These are phyloP conservation scores for Pyrenochaeta sp. DNA, from an alignment of 2,329 filamentous ascomycete genomes.

Conservation along the genomic window DNA sequence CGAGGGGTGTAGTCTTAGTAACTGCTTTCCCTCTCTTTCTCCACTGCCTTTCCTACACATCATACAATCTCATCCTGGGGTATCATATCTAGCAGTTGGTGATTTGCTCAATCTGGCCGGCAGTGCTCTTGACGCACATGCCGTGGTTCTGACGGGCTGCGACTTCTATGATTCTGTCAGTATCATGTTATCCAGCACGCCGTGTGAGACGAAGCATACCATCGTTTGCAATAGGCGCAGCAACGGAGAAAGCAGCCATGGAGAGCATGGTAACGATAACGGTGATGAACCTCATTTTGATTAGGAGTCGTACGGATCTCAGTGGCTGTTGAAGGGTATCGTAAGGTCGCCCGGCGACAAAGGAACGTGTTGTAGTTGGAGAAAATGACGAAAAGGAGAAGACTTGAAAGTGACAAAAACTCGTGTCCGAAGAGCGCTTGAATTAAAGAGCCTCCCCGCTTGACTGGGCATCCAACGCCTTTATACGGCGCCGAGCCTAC, in stretches of 20 bases:
- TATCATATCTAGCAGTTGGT: conserved; percentile 33
- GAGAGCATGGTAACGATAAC: conserved; percentile 44
- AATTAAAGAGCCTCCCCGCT: conserved; percentile 22
- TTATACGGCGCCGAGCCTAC: conserved; percentile 34
- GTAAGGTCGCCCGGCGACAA: conserved; percentile 46
- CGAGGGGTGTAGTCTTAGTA: neutral
- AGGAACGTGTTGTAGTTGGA: conserved; percentile 33
- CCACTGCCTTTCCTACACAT: neutral
- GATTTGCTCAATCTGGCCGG: conserved; percentile 31
- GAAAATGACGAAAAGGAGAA: conserved; percentile 18
- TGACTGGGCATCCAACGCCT: conserved; percentile 22
- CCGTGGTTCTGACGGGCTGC: conserved; percentile 46
- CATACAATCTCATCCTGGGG: neutral
- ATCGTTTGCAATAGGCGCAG: conserved; percentile 38
- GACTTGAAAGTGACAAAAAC: conserved; percentile 21
- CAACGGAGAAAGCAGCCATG: conserved; percentile 45
- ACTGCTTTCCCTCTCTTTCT: neutral
- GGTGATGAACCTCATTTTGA: conserved; percentile 48
- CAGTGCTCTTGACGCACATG: conserved; percentile 42
- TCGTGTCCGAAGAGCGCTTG: conserved; percentile 17
- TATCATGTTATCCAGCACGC: neutral
- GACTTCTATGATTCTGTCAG: conserved; percentile 32
- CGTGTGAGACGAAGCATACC: neutral
- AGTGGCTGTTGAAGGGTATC: conserved; percentile 7
- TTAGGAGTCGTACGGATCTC: conserved; percentile 8